phyloP scores from a whole-genome alignment of 2,329 filamentous ascomycete genomes.

The Aspergillus sp. region DNA sequence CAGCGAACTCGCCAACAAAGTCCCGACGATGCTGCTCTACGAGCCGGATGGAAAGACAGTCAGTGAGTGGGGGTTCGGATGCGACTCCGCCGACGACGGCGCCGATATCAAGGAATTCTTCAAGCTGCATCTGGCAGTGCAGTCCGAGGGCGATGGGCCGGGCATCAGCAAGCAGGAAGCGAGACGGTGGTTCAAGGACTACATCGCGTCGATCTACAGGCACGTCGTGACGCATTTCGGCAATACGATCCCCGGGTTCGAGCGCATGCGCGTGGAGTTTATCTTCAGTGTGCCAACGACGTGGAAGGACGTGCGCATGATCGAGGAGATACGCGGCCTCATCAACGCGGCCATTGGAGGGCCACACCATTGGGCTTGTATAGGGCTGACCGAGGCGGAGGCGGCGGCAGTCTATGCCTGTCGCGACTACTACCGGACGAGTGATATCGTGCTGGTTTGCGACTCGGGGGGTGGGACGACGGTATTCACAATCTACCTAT shows the following conservation, averaged over 20 bases:
- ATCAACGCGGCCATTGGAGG: conserved; percentile 32
- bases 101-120: conserved; percentile 35
- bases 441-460: conserved; percentile 51
- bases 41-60: conserved; percentile 9
- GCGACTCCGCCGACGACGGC: conserved; percentile 30
- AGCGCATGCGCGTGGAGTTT: conserved; percentile 34
- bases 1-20: conserved; percentile 35
- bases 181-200: conserved; percentile 33
- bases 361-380: conserved; percentile 38
- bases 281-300: conserved; percentile 46
- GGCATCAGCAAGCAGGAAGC: conserved; percentile 25
- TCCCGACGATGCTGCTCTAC: conserved; percentile 33
- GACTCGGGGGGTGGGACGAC: conserved; percentile 54
- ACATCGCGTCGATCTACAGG: conserved; percentile 34
- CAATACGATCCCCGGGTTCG: conserved; percentile 27
- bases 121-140: conserved; percentile 37
- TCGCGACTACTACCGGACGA: conserved; percentile 30
- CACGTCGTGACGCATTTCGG: conserved; percentile 30
- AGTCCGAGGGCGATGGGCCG: conserved; percentile 23
- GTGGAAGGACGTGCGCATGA: conserved; percentile 40
- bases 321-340: conserved; percentile 34
- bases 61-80: conserved; percentile 38
- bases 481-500: not conserved
- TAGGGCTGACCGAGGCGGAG: conserved; percentile 55
- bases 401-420: conserved; percentile 54